Conservation (phyloP, 306 rosid genomes). For the Lotus japonicus region DNA sequence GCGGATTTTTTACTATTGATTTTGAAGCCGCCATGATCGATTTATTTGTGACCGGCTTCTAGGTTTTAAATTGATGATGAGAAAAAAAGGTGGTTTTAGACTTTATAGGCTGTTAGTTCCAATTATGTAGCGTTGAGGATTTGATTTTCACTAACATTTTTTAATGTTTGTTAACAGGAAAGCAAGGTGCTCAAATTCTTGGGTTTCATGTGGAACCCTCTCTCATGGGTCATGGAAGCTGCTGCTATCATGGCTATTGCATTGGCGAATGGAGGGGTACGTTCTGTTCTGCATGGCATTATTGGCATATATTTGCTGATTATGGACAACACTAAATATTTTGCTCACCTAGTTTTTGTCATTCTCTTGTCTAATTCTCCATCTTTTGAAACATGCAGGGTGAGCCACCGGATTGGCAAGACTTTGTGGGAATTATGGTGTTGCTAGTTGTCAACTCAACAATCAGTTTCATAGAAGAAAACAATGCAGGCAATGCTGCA, state of each 20-base stretch:
- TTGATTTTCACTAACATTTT: neutral
- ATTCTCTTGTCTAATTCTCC: neutral
- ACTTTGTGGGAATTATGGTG: slow-evolving; percentile 60
- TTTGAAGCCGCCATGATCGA: too few relatives aligned
- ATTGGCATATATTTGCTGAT: too few relatives aligned
- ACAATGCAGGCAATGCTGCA: slow-evolving; percentile 96
- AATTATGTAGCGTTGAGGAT: too few relatives aligned
- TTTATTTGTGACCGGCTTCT: too few relatives aligned
- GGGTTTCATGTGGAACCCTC: slow-evolving; percentile 98
- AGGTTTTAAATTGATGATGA: too few relatives aligned
- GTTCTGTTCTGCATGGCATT: neutral
- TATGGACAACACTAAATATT: too few relatives aligned
- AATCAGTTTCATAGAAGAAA: slow-evolving; percentile 84
- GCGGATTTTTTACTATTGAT: too few relatives aligned
- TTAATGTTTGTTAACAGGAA: slow-evolving; percentile 44
- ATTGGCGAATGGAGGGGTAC: slow-evolving; percentile 89
- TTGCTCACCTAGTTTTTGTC: neutral
- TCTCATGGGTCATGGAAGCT: slow-evolving; percentile 91
- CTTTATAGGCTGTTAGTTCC: too few relatives aligned
- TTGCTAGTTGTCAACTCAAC: slow-evolving; percentile 76
- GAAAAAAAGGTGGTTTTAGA: too few relatives aligned
- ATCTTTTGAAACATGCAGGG: slow-evolving; percentile 38
- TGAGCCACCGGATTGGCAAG: slow-evolving; percentile 86
- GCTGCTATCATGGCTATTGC: slow-evolving; percentile 95
- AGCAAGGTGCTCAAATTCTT: slow-evolving; percentile 65